These are phyloP conservation scores for Tetraselmis striata DNA, from an alignment of 139 green algal genomes.

Conservation along the genomic window DNA sequence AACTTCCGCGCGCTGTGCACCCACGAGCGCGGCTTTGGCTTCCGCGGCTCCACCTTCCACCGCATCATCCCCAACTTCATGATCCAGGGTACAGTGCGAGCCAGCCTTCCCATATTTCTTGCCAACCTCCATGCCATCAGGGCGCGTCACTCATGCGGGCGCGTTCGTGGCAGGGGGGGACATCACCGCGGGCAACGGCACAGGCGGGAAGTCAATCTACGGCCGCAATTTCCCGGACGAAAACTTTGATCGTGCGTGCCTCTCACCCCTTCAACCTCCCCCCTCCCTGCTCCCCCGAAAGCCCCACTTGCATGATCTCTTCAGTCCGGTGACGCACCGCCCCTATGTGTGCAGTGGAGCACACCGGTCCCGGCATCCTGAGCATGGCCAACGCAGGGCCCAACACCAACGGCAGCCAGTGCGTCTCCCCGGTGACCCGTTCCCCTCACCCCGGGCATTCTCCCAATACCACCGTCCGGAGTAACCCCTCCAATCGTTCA, in stretches of 20 bases:
- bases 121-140: too few species aligned
- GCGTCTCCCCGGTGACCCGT: too few species aligned
- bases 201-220: conserved; percentile 51
- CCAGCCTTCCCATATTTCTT: too few species aligned
- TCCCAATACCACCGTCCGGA: too few species aligned
- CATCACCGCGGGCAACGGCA: conserved; percentile 11
- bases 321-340: too few species aligned
- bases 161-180: conserved; percentile 2
- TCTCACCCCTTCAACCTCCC: too few species aligned
- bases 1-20: conserved; percentile 63
- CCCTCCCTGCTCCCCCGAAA: too few species aligned
- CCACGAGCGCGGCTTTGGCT: conserved; percentile 57
- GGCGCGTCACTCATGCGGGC: too few species aligned
- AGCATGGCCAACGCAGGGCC: conserved; percentile 68
- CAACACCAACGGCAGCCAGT: conserved; percentile 63
- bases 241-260: conserved; percentile 15
- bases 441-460: too few species aligned
- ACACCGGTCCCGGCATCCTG: conserved; percentile 54
- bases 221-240: conserved; percentile 48
- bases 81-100: conserved; percentile 35
- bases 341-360: conserved; percentile 18
- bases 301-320: too few species aligned
- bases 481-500: too few species aligned
- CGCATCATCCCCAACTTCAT: conserved; percentile 71
- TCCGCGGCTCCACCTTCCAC: conserved; percentile 46